A percentile compares a stretch with the other conserved stretches of the same genome.
Conservation (phyloP, 345 rosid species). For the Cardiospermum halicacabum region DNA sequence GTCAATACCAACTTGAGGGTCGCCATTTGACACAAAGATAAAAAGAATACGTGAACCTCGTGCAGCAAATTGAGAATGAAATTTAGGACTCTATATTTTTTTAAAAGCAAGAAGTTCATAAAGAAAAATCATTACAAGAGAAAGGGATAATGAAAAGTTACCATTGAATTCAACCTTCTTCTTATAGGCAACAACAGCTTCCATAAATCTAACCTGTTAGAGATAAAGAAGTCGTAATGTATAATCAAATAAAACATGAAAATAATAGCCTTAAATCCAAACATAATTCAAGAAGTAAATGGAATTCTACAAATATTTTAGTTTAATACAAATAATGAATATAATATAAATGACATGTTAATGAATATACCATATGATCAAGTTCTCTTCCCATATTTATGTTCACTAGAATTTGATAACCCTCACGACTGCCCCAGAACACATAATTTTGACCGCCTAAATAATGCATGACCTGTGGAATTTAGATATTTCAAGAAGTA, state of each 20-base stretch:
- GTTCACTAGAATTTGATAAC: slow-evolving; percentile 89
- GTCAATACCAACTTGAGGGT: slow-evolving; percentile 74
- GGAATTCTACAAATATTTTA: no score
- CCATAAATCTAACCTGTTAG: slow-evolving; percentile 66
- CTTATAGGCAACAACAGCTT: slow-evolving; percentile 88
- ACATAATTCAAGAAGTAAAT: no score
- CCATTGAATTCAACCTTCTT: slow-evolving; percentile 96
- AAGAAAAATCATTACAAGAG: no score
- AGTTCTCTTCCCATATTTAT: slow-evolving; percentile 97
- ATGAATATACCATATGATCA: slow-evolving; percentile 57
- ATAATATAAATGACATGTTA: not conserved
- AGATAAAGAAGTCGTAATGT: not conserved
- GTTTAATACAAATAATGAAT: no score
- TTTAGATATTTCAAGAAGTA: not conserved
- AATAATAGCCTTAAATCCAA: no score
- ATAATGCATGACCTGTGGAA: slow-evolving; percentile 73
- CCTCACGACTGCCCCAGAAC: slow-evolving; percentile 99
- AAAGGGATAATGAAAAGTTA: slow-evolving; percentile 25
- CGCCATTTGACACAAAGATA: no score
- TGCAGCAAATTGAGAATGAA: no score
- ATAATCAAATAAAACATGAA: not conserved
- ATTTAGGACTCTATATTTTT: no score
- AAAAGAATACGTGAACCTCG: no score
- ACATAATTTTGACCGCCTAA: slow-evolving; percentile 96
- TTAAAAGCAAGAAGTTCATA: no score